phyloP scores from a whole-genome alignment of 1,284 basidiomycete species.

The Ganoderma meredithae region DNA sequence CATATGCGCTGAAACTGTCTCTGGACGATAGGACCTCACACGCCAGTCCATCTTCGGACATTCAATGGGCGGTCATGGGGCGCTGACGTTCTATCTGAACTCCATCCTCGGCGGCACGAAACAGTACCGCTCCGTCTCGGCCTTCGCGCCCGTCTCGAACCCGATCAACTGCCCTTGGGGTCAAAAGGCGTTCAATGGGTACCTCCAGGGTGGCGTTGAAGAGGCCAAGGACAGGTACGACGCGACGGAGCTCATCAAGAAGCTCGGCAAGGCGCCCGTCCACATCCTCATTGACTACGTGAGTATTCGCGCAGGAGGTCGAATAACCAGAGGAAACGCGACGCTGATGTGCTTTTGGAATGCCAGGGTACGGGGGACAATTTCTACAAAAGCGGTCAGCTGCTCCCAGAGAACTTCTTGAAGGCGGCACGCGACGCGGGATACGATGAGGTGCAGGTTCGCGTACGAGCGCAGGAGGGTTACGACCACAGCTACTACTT shows the following conservation, averaged over 20 bases:
- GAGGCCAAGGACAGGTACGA: conserved; percentile 85
- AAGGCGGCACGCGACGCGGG: conserved; percentile 79
- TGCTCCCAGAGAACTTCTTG: conserved; percentile 90
- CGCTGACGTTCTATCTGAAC: conserved; percentile 89
- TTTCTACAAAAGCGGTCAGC: conserved; percentile 87
- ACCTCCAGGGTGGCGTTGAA: conserved; percentile 80
- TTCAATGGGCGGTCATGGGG: conserved; percentile 95
- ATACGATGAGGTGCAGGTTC: conserved; percentile 79
- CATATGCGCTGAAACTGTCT: not conserved
- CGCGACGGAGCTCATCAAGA: conserved; percentile 84
- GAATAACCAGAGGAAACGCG: not conserved
- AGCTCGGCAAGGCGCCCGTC: conserved; percentile 63
- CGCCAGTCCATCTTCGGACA: conserved; percentile 88
- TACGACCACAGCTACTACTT: conserved; percentile 97
- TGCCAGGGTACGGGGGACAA: conserved; percentile 83
- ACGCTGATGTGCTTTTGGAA: conserved; percentile 11
- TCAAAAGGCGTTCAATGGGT: conserved; percentile 91
- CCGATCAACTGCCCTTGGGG: conserved; percentile 93
- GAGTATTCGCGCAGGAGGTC: conserved; percentile 34
- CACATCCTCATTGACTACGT: conserved; percentile 90
- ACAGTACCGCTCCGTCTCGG: conserved; percentile 90
- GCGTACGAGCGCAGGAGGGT: conserved; percentile 83
- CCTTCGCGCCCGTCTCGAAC: conserved; percentile 93
- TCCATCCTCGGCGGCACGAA: conserved; percentile 51
- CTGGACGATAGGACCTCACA: conserved; percentile 60